Evolutionary conservation across 306 rosid genomes (phyloP), one percentile per base, ranked within the genome.

Genomic region (Prunus padus): DNA sequence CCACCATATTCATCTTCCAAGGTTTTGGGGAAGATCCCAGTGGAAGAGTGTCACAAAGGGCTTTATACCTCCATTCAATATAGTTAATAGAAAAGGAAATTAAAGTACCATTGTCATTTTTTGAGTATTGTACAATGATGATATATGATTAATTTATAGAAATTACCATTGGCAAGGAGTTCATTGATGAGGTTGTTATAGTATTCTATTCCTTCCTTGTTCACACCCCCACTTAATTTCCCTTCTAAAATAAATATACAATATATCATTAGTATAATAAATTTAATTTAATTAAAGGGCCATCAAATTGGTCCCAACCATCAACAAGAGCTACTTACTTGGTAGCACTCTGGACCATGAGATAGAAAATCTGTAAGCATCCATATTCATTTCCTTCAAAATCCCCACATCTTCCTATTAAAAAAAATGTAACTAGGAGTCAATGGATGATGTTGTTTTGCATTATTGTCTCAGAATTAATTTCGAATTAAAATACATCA

Each of bases 131-230:
- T 2, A 31, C 0, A 3, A 37, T 14, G 3, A 25, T 20, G 25
- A 26, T 20, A 64, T 55, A 37, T 31, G n/a, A 65, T 65, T 30
- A 25, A 18, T 50, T 5, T 33, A 33, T 13, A 55, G 22, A 64
- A 62, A 4, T 20, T 19, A 30, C 96, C 93, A 30, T 82, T 85
- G 64, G 81, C 60, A 37, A 83, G 47, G 61, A 90, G 82, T 61
- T 84, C 87, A 67, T 90, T 83, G 65, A 83, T 85, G 69, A 88
- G 91, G 49, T 83, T 86, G 84, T 90, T 90, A 88, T 90, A 90
- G 83, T 82, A 90, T 20, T 50, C 15, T 13, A 90, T 61, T 28
- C 96, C 96, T 81, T 83, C 86, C 57, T 44, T 67, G 78, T 86
- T 88, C 66, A 86, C 63, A 40, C 96, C 96, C 9, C 91, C 91